Percentiles rank a stretch among this genome's conserved stretches.
phyloP scores from a whole-genome alignment of 805 yeast genomes.

The Priceomyces carsonii region DNA sequence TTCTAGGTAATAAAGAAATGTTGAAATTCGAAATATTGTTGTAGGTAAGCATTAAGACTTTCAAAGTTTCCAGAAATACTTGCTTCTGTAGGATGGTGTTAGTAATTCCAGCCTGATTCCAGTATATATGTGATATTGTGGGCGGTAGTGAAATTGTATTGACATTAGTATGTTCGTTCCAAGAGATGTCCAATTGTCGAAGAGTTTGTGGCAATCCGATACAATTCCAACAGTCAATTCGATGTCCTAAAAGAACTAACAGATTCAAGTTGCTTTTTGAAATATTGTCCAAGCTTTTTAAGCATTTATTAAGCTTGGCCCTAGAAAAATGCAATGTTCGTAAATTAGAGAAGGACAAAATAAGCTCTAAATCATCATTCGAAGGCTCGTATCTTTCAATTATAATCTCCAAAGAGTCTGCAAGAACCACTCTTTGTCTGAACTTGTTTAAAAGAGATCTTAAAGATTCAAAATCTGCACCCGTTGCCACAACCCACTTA shows the following conservation, averaged over 20 bases:
- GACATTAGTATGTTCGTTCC: slow-evolving; percentile 29
- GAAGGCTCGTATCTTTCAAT: slow-evolving; percentile 26
- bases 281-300: slow-evolving; percentile 7
- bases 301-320: slow-evolving; percentile 16
- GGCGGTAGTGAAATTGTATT: slow-evolving; percentile 23
- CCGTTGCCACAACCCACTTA: slow-evolving; percentile 26
- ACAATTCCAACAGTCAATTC: slow-evolving; percentile 27
- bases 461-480: slow-evolving; percentile 32
- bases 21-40: slow-evolving; percentile 23
- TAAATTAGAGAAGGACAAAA: slow-evolving; percentile 26
- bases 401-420: slow-evolving; percentile 24
- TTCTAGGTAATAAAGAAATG: slow-evolving; percentile 25
- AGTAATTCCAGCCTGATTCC: slow-evolving; percentile 29
- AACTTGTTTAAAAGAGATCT: slow-evolving; percentile 22
- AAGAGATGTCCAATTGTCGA: slow-evolving; percentile 34
- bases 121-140: slow-evolving; percentile 25
- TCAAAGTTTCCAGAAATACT: slow-evolving; percentile 21
- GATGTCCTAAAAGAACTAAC: slow-evolving; percentile 36
- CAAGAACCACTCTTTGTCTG: slow-evolving; percentile 14
- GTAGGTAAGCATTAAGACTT: slow-evolving; percentile 34
- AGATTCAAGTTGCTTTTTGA: slow-evolving; percentile 16
- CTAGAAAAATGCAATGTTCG: slow-evolving; percentile 30
- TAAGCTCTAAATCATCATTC: slow-evolving; percentile 18
- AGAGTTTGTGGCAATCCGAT: slow-evolving; percentile 26
- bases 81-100: slow-evolving; percentile 10